phyloP scores from a whole-genome alignment of 1,284 basidiomycete species.

The Boletus semigastroideus region DNA sequence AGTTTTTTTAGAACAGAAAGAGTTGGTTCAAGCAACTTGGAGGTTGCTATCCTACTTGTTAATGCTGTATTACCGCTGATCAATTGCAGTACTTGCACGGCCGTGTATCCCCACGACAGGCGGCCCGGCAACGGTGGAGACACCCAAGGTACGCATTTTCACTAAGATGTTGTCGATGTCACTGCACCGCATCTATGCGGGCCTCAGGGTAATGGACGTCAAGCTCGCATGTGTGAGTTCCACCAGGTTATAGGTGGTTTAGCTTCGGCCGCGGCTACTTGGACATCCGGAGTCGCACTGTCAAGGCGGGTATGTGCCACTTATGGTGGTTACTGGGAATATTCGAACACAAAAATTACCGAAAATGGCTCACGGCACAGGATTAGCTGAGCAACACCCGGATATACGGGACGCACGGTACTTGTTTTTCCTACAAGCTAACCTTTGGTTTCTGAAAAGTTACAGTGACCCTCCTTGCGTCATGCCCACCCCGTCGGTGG shows the following conservation, averaged over 20 bases:
- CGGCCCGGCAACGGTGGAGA: constrained; percentile 20
- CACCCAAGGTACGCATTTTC: constrained; percentile 14
- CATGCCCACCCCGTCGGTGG: constrained; percentile 30
- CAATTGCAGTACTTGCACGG: constrained; percentile 12
- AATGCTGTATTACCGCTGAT: constrained; percentile 7
- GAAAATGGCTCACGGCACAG: constrained; percentile 23
- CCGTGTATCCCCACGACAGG: not conserved
- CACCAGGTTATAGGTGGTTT: constrained; percentile 2
- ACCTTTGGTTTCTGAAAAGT: constrained; percentile 9
- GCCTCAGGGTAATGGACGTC: constrained; percentile 6
- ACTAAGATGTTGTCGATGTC: constrained; percentile 13
- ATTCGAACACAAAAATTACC: not conserved
- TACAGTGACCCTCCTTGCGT: constrained; percentile 20
- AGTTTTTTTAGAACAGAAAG: constrained; percentile 3
- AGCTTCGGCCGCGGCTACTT: constrained; percentile 25
- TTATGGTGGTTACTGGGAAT: constrained; percentile 4
- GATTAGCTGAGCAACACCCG: constrained; percentile 17
- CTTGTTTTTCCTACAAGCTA: constrained; percentile 6
- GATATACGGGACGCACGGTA: constrained; percentile 25
- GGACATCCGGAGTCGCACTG: constrained; percentile 13
- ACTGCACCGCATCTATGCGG: constrained; percentile 24
- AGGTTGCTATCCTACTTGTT: constrained; percentile 1
- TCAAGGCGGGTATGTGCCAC: constrained; percentile 7
- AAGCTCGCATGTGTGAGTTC: constrained; percentile 5
- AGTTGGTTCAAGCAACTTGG: not conserved